Conservation (phyloP, 345 rosid species). For the Punica granatum region DNA sequence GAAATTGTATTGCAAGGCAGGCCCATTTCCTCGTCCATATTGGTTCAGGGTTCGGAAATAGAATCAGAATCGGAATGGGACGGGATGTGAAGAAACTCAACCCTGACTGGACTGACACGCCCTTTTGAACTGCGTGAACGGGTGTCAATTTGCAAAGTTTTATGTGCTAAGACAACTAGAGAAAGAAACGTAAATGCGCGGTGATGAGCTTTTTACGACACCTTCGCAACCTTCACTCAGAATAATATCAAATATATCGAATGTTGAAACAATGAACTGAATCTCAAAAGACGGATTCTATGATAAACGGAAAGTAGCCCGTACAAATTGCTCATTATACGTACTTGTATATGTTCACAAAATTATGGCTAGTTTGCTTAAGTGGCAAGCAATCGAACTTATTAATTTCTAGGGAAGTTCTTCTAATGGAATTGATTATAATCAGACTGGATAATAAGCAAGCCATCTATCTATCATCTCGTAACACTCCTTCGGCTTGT, state of each 20-base stretch:
- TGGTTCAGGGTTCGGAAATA: too few relatives aligned
- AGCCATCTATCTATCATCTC: constrained; percentile 20
- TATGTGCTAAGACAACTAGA: too few relatives aligned
- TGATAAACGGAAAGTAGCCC: neutral
- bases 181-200: too few relatives aligned
- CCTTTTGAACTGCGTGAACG: too few relatives aligned
- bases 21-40: too few relatives aligned
- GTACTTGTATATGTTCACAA: neutral
- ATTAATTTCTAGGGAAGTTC: neutral
- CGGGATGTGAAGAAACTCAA: too few relatives aligned
- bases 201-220: too few relatives aligned
- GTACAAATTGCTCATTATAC: neutral
- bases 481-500: constrained; percentile 22
- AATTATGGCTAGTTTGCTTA: neutral
- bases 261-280: neutral
- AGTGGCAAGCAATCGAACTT: neutral
- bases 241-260: neutral
- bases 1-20: too few relatives aligned
- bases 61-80: too few relatives aligned
- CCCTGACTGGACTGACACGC: too few relatives aligned
- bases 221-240: neutral
- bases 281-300: neutral
- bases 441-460: constrained; percentile 10
- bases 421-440: neutral
- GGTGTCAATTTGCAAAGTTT: too few relatives aligned